A percentile compares a stretch with the other conserved stretches of the same genome.
These are phyloP conservation scores for Flaveria bidentis DNA, from an alignment of 129 eudicot genomes.

Conservation along the genomic window DNA sequence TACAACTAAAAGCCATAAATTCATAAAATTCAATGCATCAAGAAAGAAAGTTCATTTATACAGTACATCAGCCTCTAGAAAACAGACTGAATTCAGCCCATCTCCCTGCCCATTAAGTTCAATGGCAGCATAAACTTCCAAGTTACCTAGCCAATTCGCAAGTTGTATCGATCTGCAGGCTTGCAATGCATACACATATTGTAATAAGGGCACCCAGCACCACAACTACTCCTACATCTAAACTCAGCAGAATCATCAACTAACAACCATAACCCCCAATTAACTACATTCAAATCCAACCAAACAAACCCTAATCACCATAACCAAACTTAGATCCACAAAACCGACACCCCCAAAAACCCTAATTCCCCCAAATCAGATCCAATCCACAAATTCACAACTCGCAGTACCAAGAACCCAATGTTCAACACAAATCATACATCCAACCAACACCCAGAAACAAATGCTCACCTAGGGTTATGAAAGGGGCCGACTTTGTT, in stretches of 20 bases:
- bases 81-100: not conserved
- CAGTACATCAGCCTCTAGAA: not conserved
- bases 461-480: conserved; percentile 66
- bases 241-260: conserved; percentile 19
- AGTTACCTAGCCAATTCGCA: not conserved
- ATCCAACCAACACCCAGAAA: conserved; percentile 10
- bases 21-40: not conserved
- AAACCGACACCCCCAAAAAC: conserved; percentile 9
- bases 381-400: not conserved
- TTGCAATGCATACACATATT: not conserved
- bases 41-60: too few relatives aligned
- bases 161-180: not conserved
- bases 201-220: not conserved
- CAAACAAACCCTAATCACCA: conserved; percentile 25
- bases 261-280: conserved; percentile 4
- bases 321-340: not conserved
- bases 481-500: conserved; percentile 95
- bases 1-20: not conserved
- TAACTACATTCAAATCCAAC: not conserved
- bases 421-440: conserved; percentile 1
- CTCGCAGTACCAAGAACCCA: conserved; percentile 21
- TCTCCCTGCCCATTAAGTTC: not conserved
- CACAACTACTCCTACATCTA: not conserved
- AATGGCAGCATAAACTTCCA: not conserved
- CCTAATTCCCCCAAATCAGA: conserved; percentile 28